Evolutionary conservation across 1,139 yeast species (phyloP).

Genomic region (Groenewaldozyma sp.): DNA sequence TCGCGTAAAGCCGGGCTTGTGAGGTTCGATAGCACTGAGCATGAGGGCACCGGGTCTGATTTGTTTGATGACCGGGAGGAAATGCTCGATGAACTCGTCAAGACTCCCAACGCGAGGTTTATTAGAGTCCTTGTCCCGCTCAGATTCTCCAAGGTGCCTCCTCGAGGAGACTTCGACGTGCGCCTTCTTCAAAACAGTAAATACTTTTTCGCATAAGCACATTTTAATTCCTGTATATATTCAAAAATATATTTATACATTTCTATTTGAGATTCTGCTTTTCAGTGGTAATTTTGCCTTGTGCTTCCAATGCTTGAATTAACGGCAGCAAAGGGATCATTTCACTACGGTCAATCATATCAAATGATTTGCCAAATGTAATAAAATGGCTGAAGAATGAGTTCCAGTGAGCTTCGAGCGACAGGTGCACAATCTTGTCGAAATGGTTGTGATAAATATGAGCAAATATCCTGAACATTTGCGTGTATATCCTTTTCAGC

Average conservation of each 20-base stretch:
- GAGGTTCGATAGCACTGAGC: constrained; percentile 26
- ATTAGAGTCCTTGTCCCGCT: constrained; percentile 47
- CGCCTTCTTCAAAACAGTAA: constrained; percentile 57
- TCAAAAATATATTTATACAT: constrained; percentile 1
- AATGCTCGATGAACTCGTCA: constrained; percentile 7
- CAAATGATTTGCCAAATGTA: constrained; percentile 77
- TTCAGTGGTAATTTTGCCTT: constrained; percentile 48
- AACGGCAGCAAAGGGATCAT: constrained; percentile 68
- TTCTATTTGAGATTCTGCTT: constrained; percentile 2
- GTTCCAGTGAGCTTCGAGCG: constrained; percentile 96
- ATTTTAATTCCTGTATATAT: neutral
- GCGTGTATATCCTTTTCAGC: constrained; percentile 77
- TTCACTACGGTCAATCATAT: constrained; percentile 67
- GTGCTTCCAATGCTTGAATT: constrained; percentile 71
- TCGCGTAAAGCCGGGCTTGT: constrained; percentile 4
- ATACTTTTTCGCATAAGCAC: constrained; percentile 63
- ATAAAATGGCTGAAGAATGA: constrained; percentile 95
- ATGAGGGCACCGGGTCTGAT: constrained; percentile 29
- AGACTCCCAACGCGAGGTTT: constrained; percentile 5
- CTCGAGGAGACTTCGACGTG: constrained; percentile 80
- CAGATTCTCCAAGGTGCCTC: constrained; percentile 64
- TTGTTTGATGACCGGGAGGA: constrained; percentile 13
- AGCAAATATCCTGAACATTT: constrained; percentile 95
- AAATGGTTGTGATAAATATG: constrained; percentile 92
- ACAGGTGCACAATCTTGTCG: constrained; percentile 80